phyloP scores from a whole-genome alignment of 352 stramenopile species.

The Pythium brassicae region DNA sequence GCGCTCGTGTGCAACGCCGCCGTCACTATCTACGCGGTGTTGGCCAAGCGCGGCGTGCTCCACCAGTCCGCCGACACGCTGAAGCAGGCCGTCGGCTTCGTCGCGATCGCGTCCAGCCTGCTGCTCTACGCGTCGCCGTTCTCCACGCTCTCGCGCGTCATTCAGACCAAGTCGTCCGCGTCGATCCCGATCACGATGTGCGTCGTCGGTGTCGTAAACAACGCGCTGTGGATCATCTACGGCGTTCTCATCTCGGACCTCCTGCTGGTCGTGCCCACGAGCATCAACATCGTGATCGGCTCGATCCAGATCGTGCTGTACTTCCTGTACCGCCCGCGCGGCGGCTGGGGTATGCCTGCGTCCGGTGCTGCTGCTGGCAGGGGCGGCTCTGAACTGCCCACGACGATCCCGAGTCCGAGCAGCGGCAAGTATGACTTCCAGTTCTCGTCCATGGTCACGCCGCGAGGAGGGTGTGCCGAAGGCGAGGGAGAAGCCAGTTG shows the following conservation, averaged over 20 bases:
- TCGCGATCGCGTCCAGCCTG: constrained; percentile 51
- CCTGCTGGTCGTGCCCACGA: constrained; percentile 51
- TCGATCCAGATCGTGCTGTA: constrained; percentile 55
- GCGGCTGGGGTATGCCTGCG: background rate
- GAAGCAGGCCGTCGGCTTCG: constrained; percentile 30
- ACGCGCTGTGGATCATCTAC: constrained; percentile 73
- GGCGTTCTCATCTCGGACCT: constrained; percentile 41
- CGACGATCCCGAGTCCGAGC: background rate
- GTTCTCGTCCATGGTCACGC: constrained; percentile 10
- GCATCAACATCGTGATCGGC: constrained; percentile 44
- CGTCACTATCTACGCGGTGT: constrained; percentile 44
- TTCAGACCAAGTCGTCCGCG: constrained; percentile 43
- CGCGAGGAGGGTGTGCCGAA: background rate
- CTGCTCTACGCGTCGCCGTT: constrained; percentile 66
- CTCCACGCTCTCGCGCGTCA: constrained; percentile 43
- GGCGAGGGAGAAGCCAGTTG: background rate
- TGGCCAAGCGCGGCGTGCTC: constrained; percentile 26
- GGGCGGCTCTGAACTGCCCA: constrained; percentile 14
- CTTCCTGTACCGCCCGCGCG: constrained; percentile 39
- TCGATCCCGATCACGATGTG: constrained; percentile 68
- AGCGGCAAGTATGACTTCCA: constrained; percentile 7
- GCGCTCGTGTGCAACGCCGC: constrained; percentile 36
- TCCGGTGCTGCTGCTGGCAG: background rate
- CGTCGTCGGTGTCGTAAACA: constrained; percentile 59
- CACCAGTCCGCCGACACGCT: constrained; percentile 24